phyloP scores from a whole-genome alignment of 2,329 filamentous ascomycete genomes.

The Leptographium procerum region DNA sequence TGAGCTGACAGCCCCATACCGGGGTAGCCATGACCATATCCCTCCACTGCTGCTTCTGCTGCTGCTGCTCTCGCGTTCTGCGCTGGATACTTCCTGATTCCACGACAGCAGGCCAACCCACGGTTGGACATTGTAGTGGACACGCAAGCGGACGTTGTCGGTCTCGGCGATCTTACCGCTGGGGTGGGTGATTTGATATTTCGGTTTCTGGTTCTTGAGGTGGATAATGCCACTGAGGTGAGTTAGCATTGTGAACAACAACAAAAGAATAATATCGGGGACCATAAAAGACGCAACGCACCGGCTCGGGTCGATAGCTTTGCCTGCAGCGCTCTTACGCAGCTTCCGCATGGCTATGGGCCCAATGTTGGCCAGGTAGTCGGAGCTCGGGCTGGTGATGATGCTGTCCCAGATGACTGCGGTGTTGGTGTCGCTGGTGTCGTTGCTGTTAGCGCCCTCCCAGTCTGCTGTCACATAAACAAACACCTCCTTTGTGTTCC shows the following conservation, averaged over 20 bases:
- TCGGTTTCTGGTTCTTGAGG: constrained; percentile 76
- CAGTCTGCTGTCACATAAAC: constrained; percentile 84
- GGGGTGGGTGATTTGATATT: constrained; percentile 95
- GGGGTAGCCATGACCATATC: constrained; percentile 4
- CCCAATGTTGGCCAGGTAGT: constrained; percentile 50
- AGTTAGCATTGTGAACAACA: not conserved
- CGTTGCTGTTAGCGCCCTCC: constrained; percentile 28
- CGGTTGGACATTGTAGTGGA: constrained; percentile 96
- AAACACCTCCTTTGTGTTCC: constrained; percentile 99
- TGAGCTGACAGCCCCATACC: constrained; percentile 6
- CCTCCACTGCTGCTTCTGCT: not conserved
- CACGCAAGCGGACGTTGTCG: constrained; percentile 61
- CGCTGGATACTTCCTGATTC: constrained; percentile 41
- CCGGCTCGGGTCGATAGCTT: constrained; percentile 47
- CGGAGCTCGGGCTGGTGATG: constrained; percentile 62
- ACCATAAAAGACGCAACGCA: constrained; percentile 21
- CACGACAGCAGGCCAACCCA: constrained; percentile 87
- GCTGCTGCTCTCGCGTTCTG: constrained; percentile 23
- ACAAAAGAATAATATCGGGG: not conserved
- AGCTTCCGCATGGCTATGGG: constrained; percentile 52
- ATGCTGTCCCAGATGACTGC: constrained; percentile 95
- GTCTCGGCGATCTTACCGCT: constrained; percentile 64
- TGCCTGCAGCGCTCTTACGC: constrained; percentile 45
- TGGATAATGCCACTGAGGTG: constrained; percentile 54
- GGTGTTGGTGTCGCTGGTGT: constrained; percentile 47